Conservation (phyloP, 257 asterid species). For the Striga asiatica region DNA sequence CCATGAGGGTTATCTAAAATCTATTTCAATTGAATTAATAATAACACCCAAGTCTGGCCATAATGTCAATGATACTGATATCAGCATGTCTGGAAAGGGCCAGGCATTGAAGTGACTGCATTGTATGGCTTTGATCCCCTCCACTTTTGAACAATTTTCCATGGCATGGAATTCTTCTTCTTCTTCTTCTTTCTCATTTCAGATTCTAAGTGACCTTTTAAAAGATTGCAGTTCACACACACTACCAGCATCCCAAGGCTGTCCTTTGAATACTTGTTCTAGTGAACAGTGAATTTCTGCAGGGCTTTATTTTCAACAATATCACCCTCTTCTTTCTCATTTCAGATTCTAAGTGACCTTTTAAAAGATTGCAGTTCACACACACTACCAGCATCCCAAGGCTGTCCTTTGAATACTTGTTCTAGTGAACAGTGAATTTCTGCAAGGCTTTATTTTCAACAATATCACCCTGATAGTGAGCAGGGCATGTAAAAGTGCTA, state of each 20-base stretch:
- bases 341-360: not conserved
- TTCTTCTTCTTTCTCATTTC: not conserved
- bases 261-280: too few species aligned
- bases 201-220: not conserved
- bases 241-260: not conserved
- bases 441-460: too few species aligned
- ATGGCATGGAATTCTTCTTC: not conserved
- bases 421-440: too few species aligned
- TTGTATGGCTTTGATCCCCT: not conserved
- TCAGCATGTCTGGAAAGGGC: not conserved
- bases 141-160: not conserved
- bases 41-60: not conserved
- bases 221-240: not conserved
- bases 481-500: not conserved
- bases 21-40: too few species aligned
- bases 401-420: too few species aligned
- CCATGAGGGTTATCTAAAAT: too few species aligned
- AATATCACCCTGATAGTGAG: not conserved
- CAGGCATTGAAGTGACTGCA: too few species aligned
- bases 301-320: too few species aligned
- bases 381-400: not conserved
- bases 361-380: not conserved
- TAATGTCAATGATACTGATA: not conserved
- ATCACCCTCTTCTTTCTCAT: not conserved
- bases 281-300: too few species aligned